Base-by-base conservation (phyloP, 345 rosid genomes). In the Xanthoceras sorbifolium region DNA sequence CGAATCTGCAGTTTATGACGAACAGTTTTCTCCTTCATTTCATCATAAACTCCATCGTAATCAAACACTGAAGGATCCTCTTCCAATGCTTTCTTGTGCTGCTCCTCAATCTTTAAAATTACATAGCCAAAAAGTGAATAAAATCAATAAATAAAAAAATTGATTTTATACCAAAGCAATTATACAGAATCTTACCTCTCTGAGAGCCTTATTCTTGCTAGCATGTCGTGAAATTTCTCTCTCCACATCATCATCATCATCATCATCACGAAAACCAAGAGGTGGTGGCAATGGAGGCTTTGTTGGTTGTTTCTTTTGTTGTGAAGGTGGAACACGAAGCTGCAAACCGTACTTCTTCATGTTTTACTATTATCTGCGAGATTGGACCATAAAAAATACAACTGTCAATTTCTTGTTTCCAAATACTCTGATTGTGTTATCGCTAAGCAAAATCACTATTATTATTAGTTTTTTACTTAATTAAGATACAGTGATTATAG, bases 311-410 rank as follows among this genome's bases (percentile, higher is more conserved):
- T 84, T 86, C 76, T 86, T 91, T 68, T 89, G 85, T 82, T 89
- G 88, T 3, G 93, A 71, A 2, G 93, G 84, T 20, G 83, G 92
- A 73, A 74, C 98, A 84, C 99, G 87, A 66, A 93, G 85, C 82
- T 92, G 90, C 67, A 96, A 81, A 28, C 98, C 99, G 80, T 91
- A 93, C 86, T 92, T 95, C 85, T 86, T 93, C 98, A 91, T 92
- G 71, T 69, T 55, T 64, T 67, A 6, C 26, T 8, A 38, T 6
- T 36, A 14, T 38, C 18, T 1, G 75, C 36, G 65, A 29, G 66
- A 72, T 36, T 23, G 52, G 26, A 71, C 50, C 54, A 15, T 57
- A 50, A 31, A 14, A 17, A 68, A 17, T 14, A 1, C 65, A 4
- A 14, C n/a, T 32, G 3, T 57, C 29, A 22, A 71, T 68, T 59